Conservation (phyloP, 257 asterid species). For the Euphrasia confusa region DNA sequence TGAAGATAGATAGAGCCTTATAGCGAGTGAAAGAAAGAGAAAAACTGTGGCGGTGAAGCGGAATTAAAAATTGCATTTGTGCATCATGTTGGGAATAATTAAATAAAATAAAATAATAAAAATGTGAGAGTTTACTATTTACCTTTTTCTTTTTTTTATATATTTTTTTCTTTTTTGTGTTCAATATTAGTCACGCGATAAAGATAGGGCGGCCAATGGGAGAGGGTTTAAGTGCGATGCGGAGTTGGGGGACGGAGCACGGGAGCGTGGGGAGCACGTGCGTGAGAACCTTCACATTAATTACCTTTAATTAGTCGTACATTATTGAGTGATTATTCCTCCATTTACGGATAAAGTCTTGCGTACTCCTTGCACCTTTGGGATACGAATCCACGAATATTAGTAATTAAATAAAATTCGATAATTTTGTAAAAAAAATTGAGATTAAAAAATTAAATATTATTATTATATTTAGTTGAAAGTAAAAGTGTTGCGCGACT, state of each 20-base stretch:
- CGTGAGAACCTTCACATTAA: neutral
- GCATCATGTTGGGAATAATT: constrained; percentile 17
- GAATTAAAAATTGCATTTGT: constrained; percentile 30
- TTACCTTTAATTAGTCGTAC: neutral
- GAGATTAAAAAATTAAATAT: too few relatives aligned
- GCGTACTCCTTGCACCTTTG: too few relatives aligned
- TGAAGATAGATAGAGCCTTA: constrained; percentile 23
- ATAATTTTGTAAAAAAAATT: too few relatives aligned
- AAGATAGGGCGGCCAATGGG: constrained; percentile 38
- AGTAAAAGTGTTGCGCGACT: too few relatives aligned
- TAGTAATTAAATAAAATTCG: too few relatives aligned
- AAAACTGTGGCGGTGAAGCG: constrained; percentile 33
- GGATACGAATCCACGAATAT: too few relatives aligned
- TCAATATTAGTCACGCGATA: constrained; percentile 37
- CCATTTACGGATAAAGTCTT: constrained; percentile 23
- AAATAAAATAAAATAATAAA: constrained; percentile 5
- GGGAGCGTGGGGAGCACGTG: constrained; percentile 55
- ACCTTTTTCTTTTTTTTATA: neutral
- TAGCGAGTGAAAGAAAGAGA: constrained; percentile 21
- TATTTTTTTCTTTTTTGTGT: constrained; percentile 9
- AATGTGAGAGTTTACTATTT: neutral
- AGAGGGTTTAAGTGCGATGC: constrained; percentile 47
- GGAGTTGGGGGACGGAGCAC: constrained; percentile 39
- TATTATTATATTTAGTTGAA: too few relatives aligned
- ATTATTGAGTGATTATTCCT: constrained; percentile 22